A percentile compares a stretch with the other conserved stretches of the same genome.
Conservation (phyloP, 257 asterid species). For the Agastache rugosa region DNA sequence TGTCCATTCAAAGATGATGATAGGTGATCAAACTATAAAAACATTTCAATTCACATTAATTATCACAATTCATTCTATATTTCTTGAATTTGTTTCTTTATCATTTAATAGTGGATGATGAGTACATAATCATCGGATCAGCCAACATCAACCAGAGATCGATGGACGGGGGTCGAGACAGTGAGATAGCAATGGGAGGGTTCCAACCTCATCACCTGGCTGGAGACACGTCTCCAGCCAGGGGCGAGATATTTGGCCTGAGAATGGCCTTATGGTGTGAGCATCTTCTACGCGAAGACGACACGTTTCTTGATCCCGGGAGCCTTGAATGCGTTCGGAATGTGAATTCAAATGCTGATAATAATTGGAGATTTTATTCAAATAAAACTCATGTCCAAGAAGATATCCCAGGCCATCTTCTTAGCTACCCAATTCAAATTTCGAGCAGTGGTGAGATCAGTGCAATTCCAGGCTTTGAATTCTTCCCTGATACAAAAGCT, state of each 20-base stretch:
- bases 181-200: conserved; percentile 94
- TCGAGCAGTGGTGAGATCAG: conserved; percentile 54
- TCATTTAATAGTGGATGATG: conserved; percentile 75
- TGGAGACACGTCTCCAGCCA: conserved; percentile 35
- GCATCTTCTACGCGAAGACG: conserved; percentile 51
- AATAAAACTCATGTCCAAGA: conserved; percentile 38
- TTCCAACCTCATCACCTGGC: conserved; percentile 78
- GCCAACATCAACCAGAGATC: conserved; percentile 96
- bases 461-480: conserved; percentile 56
- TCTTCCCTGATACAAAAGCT: conserved; percentile 90
- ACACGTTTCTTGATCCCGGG: conserved; percentile 52
- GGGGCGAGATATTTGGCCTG: conserved; percentile 63
- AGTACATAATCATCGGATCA: conserved; percentile 84
- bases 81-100: background rate
- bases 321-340: conserved; percentile 60
- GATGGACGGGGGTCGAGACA: conserved; percentile 89
- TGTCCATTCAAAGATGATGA: conserved; percentile 93
- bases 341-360: conserved; percentile 62
- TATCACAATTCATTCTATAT: background rate
- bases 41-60: background rate
- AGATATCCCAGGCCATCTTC: conserved; percentile 78
- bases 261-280: conserved; percentile 85
- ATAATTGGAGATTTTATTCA: conserved; percentile 62
- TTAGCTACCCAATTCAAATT: conserved; percentile 68
- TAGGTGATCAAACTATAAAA: conserved; percentile 47